A percentile compares a stretch with the other conserved stretches of the same genome.
Conservation (phyloP, 306 rosid species). For the Vigna hirtella region DNA sequence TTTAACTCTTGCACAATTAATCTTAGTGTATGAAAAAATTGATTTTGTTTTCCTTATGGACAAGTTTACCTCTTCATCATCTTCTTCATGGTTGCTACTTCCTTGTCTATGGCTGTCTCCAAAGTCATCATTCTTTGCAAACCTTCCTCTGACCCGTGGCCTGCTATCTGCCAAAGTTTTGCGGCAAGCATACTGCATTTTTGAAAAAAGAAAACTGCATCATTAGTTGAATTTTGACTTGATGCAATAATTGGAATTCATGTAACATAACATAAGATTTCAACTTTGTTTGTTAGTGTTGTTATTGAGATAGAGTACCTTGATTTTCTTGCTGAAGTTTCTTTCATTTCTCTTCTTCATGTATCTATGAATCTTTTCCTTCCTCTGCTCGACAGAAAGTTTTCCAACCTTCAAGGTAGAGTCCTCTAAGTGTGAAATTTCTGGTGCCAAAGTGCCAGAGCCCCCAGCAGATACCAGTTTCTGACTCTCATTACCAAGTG, state of each 20-base stretch:
- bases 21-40: no score
- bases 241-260: background rate
- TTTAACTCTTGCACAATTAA: no score
- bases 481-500: conserved; percentile 68
- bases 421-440: conserved; percentile 84
- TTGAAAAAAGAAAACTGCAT: background rate
- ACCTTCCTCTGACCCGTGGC: conserved; percentile 97
- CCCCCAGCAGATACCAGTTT: conserved; percentile 70
- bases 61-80: conserved; percentile 75
- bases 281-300: conserved; percentile 4
- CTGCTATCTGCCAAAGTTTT: conserved; percentile 96
- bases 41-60: no score
- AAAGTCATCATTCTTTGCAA: conserved; percentile 93
- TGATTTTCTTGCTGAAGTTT: conserved; percentile 98
- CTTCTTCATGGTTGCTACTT: conserved; percentile 78
- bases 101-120: conserved; percentile 70
- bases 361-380: conserved; percentile 94
- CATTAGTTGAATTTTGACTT: conserved; percentile 31
- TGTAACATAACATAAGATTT: conserved; percentile 21
- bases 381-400: conserved; percentile 91
- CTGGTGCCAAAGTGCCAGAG: conserved; percentile 70
- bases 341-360: conserved; percentile 95
- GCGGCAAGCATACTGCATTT: conserved; percentile 91
- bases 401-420: conserved; percentile 83
- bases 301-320: conserved; percentile 54